Percentiles rank a stretch among this genome's conserved stretches.
phyloP scores from a whole-genome alignment of 495 filamentous ascomycete species.

The Oidiodendron maius region DNA sequence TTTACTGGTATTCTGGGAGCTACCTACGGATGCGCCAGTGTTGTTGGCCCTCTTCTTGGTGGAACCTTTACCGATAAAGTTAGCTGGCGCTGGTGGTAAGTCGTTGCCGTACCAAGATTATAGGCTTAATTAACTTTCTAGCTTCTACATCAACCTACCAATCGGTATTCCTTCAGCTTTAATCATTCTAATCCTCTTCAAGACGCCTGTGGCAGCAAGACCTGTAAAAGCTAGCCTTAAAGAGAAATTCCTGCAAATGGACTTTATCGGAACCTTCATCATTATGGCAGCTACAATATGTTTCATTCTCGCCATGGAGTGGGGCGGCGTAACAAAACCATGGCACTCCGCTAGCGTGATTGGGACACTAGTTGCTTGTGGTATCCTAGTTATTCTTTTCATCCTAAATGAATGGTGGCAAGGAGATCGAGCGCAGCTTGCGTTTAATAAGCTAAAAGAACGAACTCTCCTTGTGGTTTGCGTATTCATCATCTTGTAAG shows the following conservation, averaged over 20 bases:
- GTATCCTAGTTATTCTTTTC: conserved; percentile 61
- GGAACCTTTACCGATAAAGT: conserved; percentile 58
- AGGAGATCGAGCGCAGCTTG: conserved; percentile 63
- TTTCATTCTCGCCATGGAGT: conserved; percentile 17
- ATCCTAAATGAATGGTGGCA: conserved; percentile 57
- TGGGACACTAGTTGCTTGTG: conserved; percentile 62
- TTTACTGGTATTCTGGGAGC: conserved; percentile 40
- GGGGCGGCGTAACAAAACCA: conserved; percentile 62
- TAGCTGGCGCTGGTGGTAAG: conserved; percentile 59
- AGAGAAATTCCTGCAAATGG: conserved; percentile 14
- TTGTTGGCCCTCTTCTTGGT: conserved; percentile 49
- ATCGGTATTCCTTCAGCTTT: conserved; percentile 41
- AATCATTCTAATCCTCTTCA: conserved; percentile 32
- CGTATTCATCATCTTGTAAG: too few species aligned
- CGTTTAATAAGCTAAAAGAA: conserved; percentile 52
- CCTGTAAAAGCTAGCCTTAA: neutral
- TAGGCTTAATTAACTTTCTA: too few species aligned
- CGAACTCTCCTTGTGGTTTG: too few species aligned
- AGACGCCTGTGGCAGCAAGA: neutral
- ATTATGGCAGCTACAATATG: neutral
- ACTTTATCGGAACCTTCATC: neutral
- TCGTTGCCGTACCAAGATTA: too few species aligned
- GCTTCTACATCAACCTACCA: conserved; percentile 42
- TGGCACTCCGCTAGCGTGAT: conserved; percentile 65
- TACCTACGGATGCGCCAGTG: conserved; percentile 20